A percentile compares a stretch with the other conserved stretches of the same genome.
Evolutionary conservation across 23 red algal genomes (phyloP).

Genomic region (Agarophyton chilense): DNA sequence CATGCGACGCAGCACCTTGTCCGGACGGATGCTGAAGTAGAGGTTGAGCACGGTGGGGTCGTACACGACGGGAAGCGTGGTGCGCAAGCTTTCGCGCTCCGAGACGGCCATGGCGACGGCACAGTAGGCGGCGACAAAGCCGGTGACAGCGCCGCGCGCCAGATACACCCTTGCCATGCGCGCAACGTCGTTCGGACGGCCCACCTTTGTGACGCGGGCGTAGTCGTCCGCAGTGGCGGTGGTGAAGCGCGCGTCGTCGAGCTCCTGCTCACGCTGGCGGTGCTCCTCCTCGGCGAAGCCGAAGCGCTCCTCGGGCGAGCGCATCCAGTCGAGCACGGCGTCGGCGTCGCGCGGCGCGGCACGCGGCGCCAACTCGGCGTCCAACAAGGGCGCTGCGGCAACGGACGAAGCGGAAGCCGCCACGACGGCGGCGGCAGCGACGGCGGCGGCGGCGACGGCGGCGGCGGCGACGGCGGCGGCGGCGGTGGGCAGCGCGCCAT

Average conservation of each 20-base stretch:
- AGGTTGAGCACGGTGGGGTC: conserved; percentile 43
- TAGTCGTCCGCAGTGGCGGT: conserved; percentile 24
- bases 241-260: neutral
- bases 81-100: conserved; percentile 50
- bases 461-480: conserved; percentile 2
- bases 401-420: neutral
- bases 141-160: conserved; percentile 23
- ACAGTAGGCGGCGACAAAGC: conserved; percentile 53
- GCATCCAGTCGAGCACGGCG: conserved; percentile 22
- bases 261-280: too few relatives aligned
- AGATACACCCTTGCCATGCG: conserved; percentile 18
- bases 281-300: conserved; percentile 6
- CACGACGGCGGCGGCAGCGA: neutral
- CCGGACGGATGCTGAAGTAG: conserved; percentile 72
- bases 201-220: conserved; percentile 15
- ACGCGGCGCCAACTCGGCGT: neutral
- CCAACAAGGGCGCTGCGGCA: neutral
- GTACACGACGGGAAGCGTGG: conserved; percentile 60
- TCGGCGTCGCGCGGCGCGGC: neutral
- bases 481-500: neutral
- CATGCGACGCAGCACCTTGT: conserved; percentile 48
- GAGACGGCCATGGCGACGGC: conserved; percentile 64
- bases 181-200: neutral
- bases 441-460: neutral
- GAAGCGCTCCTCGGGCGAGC: conserved; percentile 23